Percentiles rank a stretch among this genome's conserved stretches.
These are phyloP conservation scores for Tolypocladium inflatum DNA, from an alignment of 2,329 filamentous ascomycete genomes.

Conservation along the genomic window DNA sequence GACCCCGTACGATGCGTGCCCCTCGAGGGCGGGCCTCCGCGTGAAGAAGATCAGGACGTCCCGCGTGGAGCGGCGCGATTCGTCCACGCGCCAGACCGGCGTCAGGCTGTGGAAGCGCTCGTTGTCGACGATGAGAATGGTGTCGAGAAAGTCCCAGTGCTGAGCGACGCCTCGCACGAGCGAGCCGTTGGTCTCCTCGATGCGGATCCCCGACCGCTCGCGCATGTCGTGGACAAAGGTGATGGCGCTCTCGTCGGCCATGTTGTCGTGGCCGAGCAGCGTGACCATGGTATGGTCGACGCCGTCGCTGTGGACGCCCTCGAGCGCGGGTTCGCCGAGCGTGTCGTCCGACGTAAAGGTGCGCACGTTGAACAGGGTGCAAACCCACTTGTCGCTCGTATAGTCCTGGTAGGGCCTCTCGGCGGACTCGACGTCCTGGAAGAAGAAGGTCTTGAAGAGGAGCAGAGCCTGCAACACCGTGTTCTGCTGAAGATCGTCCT, in stretches of 20 bases:
- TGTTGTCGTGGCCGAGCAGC: slow-evolving; percentile 15
- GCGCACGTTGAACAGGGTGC: slow-evolving; percentile 17
- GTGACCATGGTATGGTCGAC: slow-evolving; percentile 21
- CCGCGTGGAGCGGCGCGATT: slow-evolving; percentile 10
- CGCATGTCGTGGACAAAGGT: slow-evolving; percentile 17
- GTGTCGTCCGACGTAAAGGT: slow-evolving; percentile 15
- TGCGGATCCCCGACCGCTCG: slow-evolving; percentile 12
- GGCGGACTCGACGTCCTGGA: slow-evolving; percentile 11
- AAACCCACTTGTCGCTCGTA: slow-evolving; percentile 13
- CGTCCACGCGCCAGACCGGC: slow-evolving; percentile 11
- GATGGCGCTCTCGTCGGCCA: slow-evolving; percentile 14
- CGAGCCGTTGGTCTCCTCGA: slow-evolving; percentile 10
- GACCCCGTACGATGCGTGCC: too few species aligned
- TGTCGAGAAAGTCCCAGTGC: slow-evolving; percentile 15
- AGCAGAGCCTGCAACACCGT: slow-evolving; percentile 18
- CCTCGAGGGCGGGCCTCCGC: slow-evolving; percentile 9
- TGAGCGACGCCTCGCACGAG: slow-evolving; percentile 11
- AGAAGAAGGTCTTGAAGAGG: slow-evolving; percentile 17
- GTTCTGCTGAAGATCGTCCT: slow-evolving; percentile 18
- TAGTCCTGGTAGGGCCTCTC: slow-evolving; percentile 16
- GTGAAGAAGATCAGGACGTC: slow-evolving; percentile 20
- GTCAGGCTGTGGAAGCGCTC: slow-evolving; percentile 16
- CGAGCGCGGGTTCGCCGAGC: slow-evolving; percentile 18
- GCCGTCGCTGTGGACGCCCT: slow-evolving; percentile 20
- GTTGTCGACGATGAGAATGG: slow-evolving; percentile 14